Evolutionary conservation across 2,329 filamentous ascomycete species (phyloP), one percentile per base, ranked within the genome.

Genomic region (Cladosporium velox): DNA sequence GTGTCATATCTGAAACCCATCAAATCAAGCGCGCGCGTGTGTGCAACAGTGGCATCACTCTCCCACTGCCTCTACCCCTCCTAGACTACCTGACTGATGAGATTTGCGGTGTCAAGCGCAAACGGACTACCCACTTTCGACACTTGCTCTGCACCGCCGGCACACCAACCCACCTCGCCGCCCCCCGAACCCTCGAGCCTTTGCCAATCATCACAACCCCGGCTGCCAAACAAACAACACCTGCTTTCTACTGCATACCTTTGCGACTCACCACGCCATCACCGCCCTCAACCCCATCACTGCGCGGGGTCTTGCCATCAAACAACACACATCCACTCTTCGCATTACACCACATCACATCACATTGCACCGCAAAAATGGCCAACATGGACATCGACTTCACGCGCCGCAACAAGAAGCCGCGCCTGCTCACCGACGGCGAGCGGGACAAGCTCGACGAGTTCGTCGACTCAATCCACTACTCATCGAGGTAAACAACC

Each of bases 391-490:
- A 89, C 74, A 93, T 97, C 75, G 94, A 98, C 81, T 87, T 87
- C 72, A 89, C 84, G 73, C 89, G 94, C 78, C 91, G 94, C 77
- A 98, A 98, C 83, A 90, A 91, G 82, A 87, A 88, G 77, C 91
- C 95, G 51, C 88, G 94, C 68, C 86, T 90, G 69, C 82, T 99
- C 66, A 88, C 89, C 35, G 92, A 97, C 69, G 81, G 85, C 21
- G 95, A 99, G 84, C 88, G 91, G 71, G 88, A 90, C 71, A 88
- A 90, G 67, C 84, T 99, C 67, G 92, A 97, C 68, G 93, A 98
- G 79, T 98, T 91, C 77, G 88, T 95, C 71, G 93, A 98, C 74
- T 87, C 88, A 35, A 99, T 99, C 73, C 93, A 98, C 80, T 99
- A 99, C 82, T 98, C 94, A 62, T 87, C 91, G 70, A 88, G 93